Evolutionary conservation across 352 stramenopile species (phyloP).

Genomic region (Blastocystis hominis): DNA sequence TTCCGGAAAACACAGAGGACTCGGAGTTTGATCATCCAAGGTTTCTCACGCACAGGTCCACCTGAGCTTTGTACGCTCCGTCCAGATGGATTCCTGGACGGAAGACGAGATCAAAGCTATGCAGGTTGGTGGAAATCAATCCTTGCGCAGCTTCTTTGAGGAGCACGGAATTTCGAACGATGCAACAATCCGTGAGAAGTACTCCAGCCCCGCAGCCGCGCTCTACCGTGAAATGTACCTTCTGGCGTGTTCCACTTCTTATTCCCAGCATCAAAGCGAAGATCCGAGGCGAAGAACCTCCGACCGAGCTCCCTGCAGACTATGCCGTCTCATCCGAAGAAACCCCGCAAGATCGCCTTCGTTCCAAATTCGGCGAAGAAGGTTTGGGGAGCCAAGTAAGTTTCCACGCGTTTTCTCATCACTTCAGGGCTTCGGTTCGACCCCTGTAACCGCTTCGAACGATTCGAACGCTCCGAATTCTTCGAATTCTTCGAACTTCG

Average conservation of each 20-base stretch:
- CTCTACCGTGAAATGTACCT: conserved; percentile 56
- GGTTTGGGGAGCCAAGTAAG: conserved; percentile 18
- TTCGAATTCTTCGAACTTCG: too few relatives aligned
- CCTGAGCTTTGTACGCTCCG: conserved; percentile 60
- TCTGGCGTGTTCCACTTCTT: neutral
- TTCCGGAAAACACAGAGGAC: conserved; percentile 56
- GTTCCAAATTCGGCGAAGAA: conserved; percentile 42
- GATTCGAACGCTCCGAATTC: neutral
- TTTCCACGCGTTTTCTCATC: neutral
- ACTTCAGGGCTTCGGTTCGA: neutral
- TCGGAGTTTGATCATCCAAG: conserved; percentile 30
- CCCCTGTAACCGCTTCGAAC: neutral
- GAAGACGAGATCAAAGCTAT: conserved; percentile 60
- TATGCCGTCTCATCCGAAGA: neutral
- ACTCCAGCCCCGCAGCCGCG: conserved; percentile 48
- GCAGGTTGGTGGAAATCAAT: conserved; percentile 57
- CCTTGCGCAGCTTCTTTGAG: conserved; percentile 52
- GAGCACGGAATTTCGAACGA: conserved; percentile 52
- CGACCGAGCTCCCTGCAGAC: neutral
- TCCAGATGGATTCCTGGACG: conserved; percentile 59
- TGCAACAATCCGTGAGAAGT: conserved; percentile 58
- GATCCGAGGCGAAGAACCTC: conserved; percentile 22
- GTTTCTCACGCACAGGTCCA: conserved; percentile 44
- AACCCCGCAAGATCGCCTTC: neutral
- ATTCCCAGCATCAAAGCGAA: conserved; percentile 45